These are phyloP conservation scores for Pichia eremophila DNA, from an alignment of 805 yeast genomes.

Conservation along the genomic window DNA sequence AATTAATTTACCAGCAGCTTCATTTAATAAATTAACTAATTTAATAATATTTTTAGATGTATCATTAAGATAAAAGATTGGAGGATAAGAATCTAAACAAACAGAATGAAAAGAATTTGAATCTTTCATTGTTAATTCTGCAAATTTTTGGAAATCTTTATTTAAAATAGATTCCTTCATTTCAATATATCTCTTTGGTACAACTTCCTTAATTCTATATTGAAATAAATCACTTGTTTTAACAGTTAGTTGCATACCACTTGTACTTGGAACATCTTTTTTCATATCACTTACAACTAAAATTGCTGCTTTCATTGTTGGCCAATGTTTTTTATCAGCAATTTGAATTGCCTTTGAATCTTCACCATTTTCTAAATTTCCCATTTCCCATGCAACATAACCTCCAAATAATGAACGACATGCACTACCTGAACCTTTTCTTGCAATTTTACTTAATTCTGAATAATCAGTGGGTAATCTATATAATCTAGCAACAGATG, in stretches of 20 bases:
- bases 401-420: constrained; percentile 97
- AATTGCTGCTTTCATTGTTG: constrained; percentile 83
- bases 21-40: constrained; percentile 70
- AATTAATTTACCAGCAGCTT: constrained; percentile 49
- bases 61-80: constrained; percentile 89
- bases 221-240: constrained; percentile 78
- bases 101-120: constrained; percentile 97
- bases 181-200: constrained; percentile 73
- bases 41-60: constrained; percentile 77
- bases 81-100: constrained; percentile 93
- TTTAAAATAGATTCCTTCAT: constrained; percentile 70
- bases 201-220: constrained; percentile 70
- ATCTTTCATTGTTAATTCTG: constrained; percentile 87
- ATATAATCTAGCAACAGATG: constrained; percentile 78
- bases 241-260: constrained; percentile 96
- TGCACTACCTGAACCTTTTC: constrained; percentile 98
- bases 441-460: constrained; percentile 85
- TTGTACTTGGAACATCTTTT: constrained; percentile 90
- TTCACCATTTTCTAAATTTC: constrained; percentile 59
- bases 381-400: constrained; percentile 99
- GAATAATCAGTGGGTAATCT: constrained; percentile 76
- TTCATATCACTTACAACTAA: constrained; percentile 88
- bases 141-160: constrained; percentile 76
- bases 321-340: constrained; percentile 83
- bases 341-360: constrained; percentile 93